phyloP scores from a whole-genome alignment of 2,329 filamentous ascomycete genomes.

The Clarireedia monteithiana region DNA sequence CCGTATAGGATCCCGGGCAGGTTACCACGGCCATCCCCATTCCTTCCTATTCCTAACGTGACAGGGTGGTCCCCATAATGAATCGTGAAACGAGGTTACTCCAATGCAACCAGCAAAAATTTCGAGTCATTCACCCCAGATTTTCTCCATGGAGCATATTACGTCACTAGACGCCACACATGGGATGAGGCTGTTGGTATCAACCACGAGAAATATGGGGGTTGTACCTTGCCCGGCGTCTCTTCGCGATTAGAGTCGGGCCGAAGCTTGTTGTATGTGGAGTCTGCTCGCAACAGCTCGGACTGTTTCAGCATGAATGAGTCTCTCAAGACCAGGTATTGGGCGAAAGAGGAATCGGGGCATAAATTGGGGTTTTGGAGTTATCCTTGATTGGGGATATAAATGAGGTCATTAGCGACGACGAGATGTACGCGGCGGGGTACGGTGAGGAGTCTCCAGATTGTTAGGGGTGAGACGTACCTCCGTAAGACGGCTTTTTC shows the following conservation, averaged over 20 bases:
- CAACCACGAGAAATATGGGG: background rate
- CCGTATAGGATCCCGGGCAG: background rate
- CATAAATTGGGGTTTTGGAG: background rate
- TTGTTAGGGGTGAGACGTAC: background rate
- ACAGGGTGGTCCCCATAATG: background rate
- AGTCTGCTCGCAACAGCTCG: background rate
- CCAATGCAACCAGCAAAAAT: background rate
- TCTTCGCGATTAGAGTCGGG: background rate
- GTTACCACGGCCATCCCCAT: background rate
- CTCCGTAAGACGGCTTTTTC: background rate
- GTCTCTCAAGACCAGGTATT: background rate
- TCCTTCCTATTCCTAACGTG: background rate
- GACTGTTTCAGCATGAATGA: background rate
- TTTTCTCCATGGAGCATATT: background rate
- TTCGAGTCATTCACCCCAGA: background rate
- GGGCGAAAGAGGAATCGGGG: background rate
- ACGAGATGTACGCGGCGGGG: background rate
- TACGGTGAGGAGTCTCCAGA: background rate
- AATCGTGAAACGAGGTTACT: background rate
- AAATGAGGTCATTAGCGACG: slow-evolving; percentile 1
- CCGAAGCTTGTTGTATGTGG: background rate
- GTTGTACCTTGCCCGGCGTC: background rate
- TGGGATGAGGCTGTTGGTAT: background rate
- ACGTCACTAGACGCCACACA: background rate
- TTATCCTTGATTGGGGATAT: background rate